Percentiles rank a stretch among this genome's conserved stretches.
Evolutionary conservation across 169 alveolate species (phyloP).

Genomic region (Cryptosporidium sp.): DNA sequence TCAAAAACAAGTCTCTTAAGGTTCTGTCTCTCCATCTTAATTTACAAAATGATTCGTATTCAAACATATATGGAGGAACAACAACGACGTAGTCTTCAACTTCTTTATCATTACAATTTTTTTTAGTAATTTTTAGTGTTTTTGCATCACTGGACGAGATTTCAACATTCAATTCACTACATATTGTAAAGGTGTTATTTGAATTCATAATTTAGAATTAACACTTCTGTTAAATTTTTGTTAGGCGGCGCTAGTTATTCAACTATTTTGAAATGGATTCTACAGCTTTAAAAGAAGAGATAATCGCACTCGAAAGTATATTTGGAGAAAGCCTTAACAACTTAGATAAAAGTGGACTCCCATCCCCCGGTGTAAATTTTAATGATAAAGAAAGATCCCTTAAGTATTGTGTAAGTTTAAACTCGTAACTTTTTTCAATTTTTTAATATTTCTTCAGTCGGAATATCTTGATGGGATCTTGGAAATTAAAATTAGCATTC

Average conservation of each 20-base stretch:
- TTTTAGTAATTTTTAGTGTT: not conserved
- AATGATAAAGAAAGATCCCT: conserved; percentile 15
- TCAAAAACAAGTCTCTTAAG: conserved; percentile 79
- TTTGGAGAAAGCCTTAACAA: conserved; percentile 11
- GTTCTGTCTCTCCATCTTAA: conserved; percentile 83
- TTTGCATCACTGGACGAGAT: conserved; percentile 13
- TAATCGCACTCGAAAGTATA: conserved; percentile 30
- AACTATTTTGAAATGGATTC: conserved; percentile 7
- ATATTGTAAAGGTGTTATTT: not conserved
- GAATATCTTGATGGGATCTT: conserved; percentile 50
- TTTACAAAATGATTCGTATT: conserved; percentile 77
- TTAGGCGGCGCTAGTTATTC: not conserved
- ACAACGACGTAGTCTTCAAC: conserved; percentile 2
- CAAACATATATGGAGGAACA: conserved; percentile 74
- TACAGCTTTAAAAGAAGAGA: conserved; percentile 27
- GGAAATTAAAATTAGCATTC: conserved; percentile 59
- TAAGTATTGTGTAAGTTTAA: conserved; percentile 47
- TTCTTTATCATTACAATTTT: not conserved
- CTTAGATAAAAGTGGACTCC: not conserved
- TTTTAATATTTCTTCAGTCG: not conserved
- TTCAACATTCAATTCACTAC: not conserved
- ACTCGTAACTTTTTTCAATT: not conserved
- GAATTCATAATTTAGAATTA: not conserved
- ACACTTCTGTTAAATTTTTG: not conserved
- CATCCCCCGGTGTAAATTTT: conserved; percentile 31